phyloP scores from a whole-genome alignment of 1,284 basidiomycete genomes.

The Rhodotorula sp. region DNA sequence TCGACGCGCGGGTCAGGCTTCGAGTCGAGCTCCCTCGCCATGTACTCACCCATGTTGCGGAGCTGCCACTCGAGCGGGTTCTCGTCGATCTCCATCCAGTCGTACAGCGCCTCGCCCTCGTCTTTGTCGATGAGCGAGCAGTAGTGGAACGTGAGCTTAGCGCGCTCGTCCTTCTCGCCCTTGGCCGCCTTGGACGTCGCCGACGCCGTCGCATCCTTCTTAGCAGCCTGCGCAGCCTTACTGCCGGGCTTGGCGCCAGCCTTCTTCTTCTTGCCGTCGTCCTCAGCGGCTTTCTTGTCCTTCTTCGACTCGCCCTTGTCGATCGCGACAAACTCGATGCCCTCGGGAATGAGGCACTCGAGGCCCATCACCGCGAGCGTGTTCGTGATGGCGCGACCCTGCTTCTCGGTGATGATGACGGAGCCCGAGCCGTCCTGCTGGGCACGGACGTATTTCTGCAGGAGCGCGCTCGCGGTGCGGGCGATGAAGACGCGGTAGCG shows the following conservation, averaged over 20 bases:
- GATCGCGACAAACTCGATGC: conserved; percentile 35
- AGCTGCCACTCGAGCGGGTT: conserved; percentile 65
- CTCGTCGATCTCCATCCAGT: conserved; percentile 61
- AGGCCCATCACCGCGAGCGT: conserved; percentile 57
- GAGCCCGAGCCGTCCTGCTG: conserved; percentile 48
- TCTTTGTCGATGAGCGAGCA: conserved; percentile 55
- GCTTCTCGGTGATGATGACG: conserved; percentile 50
- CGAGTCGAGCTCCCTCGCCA: conserved; percentile 69
- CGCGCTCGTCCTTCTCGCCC: conserved; percentile 49
- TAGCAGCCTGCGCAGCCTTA: conserved; percentile 26
- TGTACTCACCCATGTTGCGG: conserved; percentile 64
- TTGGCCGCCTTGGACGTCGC: conserved; percentile 21
- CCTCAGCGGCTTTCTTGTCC: conserved; percentile 30
- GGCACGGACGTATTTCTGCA: conserved; percentile 52
- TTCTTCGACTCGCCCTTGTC: conserved; percentile 19
- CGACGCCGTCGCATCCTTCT: conserved; percentile 18
- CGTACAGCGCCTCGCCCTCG: conserved; percentile 51
- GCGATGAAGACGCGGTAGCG: conserved; percentile 55
- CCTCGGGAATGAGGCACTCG: conserved; percentile 48
- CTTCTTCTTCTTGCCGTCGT: conserved; percentile 36
- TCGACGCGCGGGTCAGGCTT: conserved; percentile 57
- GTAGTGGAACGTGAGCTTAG: conserved; percentile 53
- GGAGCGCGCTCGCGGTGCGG: conserved; percentile 48
- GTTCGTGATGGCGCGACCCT: conserved; percentile 50
- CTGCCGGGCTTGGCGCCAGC: conserved; percentile 25